Evolutionary conservation across 2,329 filamentous ascomycete genomes (phyloP).

Genomic region (Sporothrix variecibatus): DNA sequence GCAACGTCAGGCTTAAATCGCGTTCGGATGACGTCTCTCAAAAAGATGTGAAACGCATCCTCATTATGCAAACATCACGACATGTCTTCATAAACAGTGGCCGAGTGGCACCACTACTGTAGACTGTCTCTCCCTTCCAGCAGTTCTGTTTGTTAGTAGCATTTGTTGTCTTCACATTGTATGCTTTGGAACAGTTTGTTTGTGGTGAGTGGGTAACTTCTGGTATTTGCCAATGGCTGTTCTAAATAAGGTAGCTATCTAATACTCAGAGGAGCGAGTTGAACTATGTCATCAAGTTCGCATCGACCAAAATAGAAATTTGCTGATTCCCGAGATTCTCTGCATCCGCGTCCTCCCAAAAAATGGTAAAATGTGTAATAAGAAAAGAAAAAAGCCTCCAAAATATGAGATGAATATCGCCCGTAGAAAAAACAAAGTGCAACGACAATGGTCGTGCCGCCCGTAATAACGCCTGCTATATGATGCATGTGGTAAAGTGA

Average conservation of each 20-base stretch:
- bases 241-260: slow-evolving; percentile 47
- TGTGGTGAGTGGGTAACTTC: slow-evolving; percentile 63
- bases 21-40: not conserved
- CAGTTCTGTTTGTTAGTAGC: not conserved
- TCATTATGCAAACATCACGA: not conserved
- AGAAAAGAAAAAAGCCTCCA: slow-evolving; percentile 31
- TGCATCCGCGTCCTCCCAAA: slow-evolving; percentile 4
- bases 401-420: slow-evolving; percentile 11
- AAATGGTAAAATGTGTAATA: slow-evolving; percentile 19
- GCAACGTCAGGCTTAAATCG: not conserved
- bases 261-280: slow-evolving; percentile 68
- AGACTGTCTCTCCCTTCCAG: not conserved
- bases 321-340: slow-evolving; percentile 32
- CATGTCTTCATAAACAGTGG: not conserved
- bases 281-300: slow-evolving; percentile 39
- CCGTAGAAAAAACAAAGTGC: slow-evolving; percentile 1
- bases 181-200: not conserved
- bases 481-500: slow-evolving; percentile 16
- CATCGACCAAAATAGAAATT: slow-evolving; percentile 29
- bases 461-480: slow-evolving; percentile 17
- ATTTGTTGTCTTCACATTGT: not conserved
- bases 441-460: slow-evolving; percentile 7
- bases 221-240: slow-evolving; percentile 57
- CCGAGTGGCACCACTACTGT: not conserved
- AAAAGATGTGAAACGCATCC: not conserved